Evolutionary conservation across 352 stramenopile genomes (phyloP).

Genomic region (Globisporangium splendens): DNA sequence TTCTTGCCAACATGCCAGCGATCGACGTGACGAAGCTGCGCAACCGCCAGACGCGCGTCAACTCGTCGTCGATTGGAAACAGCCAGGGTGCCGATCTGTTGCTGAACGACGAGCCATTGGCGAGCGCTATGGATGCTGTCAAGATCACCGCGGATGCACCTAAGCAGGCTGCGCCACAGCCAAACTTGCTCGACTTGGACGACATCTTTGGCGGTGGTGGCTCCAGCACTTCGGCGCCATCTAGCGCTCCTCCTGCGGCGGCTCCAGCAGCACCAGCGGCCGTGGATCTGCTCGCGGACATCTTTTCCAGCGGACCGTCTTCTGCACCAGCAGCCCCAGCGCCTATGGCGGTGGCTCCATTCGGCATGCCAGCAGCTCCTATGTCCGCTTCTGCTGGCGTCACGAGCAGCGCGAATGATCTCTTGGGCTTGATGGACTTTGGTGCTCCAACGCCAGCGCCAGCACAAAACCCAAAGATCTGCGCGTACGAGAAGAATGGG

Average conservation of each 20-base stretch:
- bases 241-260: slow-evolving; percentile 19
- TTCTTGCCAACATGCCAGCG: slow-evolving; percentile 92
- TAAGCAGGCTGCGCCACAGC: slow-evolving; percentile 15
- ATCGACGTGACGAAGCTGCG: slow-evolving; percentile 89
- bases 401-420: slow-evolving; percentile 28
- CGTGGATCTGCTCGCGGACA: slow-evolving; percentile 94
- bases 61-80: slow-evolving; percentile 23
- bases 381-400: slow-evolving; percentile 7
- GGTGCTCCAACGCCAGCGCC: slow-evolving; percentile 28
- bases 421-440: slow-evolving; percentile 80
- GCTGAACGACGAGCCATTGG: slow-evolving; percentile 56
- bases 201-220: slow-evolving; percentile 91
- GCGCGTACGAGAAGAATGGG: slow-evolving; percentile 95
- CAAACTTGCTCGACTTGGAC: slow-evolving; percentile 93
- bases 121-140: slow-evolving; percentile 10
- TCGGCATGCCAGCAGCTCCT: slow-evolving; percentile 13
- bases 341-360: slow-evolving; percentile 22
- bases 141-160: slow-evolving; percentile 5
- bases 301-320: slow-evolving; percentile 78
- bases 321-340: slow-evolving; percentile 5
- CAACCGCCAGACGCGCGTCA: slow-evolving; percentile 52
- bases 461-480: slow-evolving; percentile 56
- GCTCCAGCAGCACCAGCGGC: slow-evolving; percentile 19
- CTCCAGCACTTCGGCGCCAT: slow-evolving; percentile 11
- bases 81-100: slow-evolving; percentile 39